Evolutionary conservation across 78 protist genomes (phyloP).

Genomic region (Ministeria vibrans): DNA sequence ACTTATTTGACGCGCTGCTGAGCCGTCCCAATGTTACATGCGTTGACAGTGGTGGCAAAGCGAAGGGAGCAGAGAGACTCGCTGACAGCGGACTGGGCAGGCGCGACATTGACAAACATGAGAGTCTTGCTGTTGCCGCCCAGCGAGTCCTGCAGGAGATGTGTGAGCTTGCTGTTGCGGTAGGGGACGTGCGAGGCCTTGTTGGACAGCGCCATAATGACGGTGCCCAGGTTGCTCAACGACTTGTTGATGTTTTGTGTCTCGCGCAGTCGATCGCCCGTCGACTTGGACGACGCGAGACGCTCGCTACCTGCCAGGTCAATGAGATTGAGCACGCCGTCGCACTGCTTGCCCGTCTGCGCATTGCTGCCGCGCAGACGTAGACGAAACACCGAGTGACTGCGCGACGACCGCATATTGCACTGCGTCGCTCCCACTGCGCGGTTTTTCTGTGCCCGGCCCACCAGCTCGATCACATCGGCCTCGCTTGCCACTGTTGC

Average conservation of each 20-base stretch:
- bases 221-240: conserved; percentile 71
- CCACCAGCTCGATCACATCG: conserved; percentile 12
- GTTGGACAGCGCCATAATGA: conserved; percentile 64
- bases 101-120: conserved; percentile 42
- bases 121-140: conserved; percentile 34
- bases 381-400: conserved; percentile 17
- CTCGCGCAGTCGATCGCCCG: conserved; percentile 70
- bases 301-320: conserved; percentile 82
- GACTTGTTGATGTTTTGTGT: conserved; percentile 78
- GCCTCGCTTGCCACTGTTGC: neutral
- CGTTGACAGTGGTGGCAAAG: conserved; percentile 23
- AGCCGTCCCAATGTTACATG: neutral
- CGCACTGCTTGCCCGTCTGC: neutral
- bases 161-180: conserved; percentile 60
- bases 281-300: conserved; percentile 10
- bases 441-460: conserved; percentile 27
- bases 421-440: conserved; percentile 32
- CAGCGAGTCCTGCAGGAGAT: conserved; percentile 46
- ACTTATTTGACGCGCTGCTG: neutral
- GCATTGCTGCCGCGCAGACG: neutral
- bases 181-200: conserved; percentile 43
- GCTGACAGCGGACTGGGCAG: neutral
- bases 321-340: conserved; percentile 42
- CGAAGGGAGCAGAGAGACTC: conserved; percentile 42
- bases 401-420: conserved; percentile 60